These are phyloP conservation scores for Apiotrichum siamense DNA, from an alignment of 1,284 basidiomycete genomes.

Conservation along the genomic window DNA sequence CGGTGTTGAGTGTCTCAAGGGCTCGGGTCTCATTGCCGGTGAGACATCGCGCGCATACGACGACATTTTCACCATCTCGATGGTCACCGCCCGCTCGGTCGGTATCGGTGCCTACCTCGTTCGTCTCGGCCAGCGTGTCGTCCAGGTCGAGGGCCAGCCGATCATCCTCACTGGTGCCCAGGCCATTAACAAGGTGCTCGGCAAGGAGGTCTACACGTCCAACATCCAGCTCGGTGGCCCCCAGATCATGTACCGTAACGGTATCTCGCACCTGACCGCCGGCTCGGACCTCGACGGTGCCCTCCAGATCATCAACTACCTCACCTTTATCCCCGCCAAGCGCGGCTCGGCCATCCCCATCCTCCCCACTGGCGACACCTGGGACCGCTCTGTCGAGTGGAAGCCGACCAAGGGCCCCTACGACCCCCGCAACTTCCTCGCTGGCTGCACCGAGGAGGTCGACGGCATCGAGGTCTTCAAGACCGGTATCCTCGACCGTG, in stretches of 20 bases:
- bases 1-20: slow-evolving; percentile 94
- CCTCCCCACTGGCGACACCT: slow-evolving; percentile 62
- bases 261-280: slow-evolving; percentile 93
- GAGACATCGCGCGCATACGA: slow-evolving; percentile 98
- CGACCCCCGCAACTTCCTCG: slow-evolving; percentile 96
- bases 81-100: slow-evolving; percentile 96
- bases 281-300: slow-evolving; percentile 92
- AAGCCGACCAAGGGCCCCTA: slow-evolving; percentile 89
- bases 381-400: slow-evolving; percentile 92
- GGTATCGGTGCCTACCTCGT: slow-evolving; percentile 99
- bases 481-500: slow-evolving; percentile 93
- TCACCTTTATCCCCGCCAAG: slow-evolving; percentile 78
- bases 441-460: slow-evolving; percentile 82
- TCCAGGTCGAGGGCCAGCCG: slow-evolving; percentile 98
- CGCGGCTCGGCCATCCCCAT: slow-evolving; percentile 74
- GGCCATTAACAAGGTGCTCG: slow-evolving; percentile 97
- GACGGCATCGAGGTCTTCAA: slow-evolving; percentile 62
- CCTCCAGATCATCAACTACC: slow-evolving; percentile 86
- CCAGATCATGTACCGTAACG: slow-evolving; percentile 99
- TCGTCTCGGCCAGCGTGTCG: slow-evolving; percentile 92
- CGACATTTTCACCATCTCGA: slow-evolving; percentile 98
- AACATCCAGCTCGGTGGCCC: slow-evolving; percentile 98
- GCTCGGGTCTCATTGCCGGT: slow-evolving; percentile 96
- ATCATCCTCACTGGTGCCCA: slow-evolving; percentile 97
- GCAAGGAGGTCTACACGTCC: slow-evolving; percentile 97